These are phyloP conservation scores for Venturia aucupariae DNA, from an alignment of 2,329 filamentous ascomycete genomes.

Conservation along the genomic window DNA sequence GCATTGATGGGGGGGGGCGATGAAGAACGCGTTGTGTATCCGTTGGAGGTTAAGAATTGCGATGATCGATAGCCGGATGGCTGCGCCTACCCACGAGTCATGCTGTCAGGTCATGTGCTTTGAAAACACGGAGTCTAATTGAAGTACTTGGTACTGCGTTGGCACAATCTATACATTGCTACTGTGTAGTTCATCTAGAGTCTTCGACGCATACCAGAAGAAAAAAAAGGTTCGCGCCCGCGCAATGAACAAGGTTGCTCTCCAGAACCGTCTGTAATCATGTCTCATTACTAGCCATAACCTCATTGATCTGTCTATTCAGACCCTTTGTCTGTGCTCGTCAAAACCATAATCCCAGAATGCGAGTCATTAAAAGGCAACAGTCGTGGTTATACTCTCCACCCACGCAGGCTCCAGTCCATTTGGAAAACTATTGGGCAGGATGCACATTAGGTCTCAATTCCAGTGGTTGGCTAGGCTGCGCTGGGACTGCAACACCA, in stretches of 20 bases:
- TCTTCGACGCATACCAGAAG: neutral
- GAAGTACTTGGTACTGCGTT: too few relatives aligned
- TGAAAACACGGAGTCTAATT: too few relatives aligned
- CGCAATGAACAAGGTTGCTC: neutral
- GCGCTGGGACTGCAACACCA: neutral
- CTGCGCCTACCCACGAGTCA: neutral
- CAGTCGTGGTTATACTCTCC: too few relatives aligned
- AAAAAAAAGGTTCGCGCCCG: neutral
- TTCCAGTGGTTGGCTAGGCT: neutral
- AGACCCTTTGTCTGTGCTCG: neutral
- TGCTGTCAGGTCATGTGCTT: too few relatives aligned
- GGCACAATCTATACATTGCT: neutral
- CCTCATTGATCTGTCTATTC: neutral
- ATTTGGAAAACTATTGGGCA: neutral
- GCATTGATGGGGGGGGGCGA: neutral
- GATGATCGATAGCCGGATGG: neutral
- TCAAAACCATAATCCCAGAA: neutral
- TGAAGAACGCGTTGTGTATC: neutral
- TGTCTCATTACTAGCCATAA: conserved; percentile 1
- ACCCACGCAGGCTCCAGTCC: neutral
- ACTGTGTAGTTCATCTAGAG: neutral
- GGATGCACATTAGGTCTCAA: conserved; percentile 4
- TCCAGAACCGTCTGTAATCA: neutral
- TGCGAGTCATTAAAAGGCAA: too few relatives aligned
- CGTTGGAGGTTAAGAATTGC: too few relatives aligned